These are phyloP conservation scores for Amylostereum chailletii DNA, from an alignment of 1,284 basidiomycete species.

Conservation along the genomic window DNA sequence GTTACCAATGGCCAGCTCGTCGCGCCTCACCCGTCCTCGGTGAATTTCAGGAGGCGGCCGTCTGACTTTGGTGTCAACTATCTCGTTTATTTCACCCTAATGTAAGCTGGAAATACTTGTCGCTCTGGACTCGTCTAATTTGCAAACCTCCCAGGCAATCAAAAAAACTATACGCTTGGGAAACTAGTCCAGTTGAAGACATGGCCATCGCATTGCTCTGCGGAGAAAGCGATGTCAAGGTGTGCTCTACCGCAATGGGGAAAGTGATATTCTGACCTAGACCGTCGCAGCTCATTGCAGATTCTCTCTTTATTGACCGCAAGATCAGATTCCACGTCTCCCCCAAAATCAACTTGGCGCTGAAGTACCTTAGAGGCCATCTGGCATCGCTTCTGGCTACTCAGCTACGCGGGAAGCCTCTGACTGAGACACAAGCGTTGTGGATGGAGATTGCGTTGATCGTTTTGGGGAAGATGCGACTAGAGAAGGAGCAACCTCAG, in stretches of 20 bases:
- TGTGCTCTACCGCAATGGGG: constrained; percentile 20
- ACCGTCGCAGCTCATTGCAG: constrained; percentile 52
- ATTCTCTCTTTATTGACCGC: constrained; percentile 74
- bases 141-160: constrained; percentile 59
- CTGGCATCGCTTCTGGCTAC: constrained; percentile 56
- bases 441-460: constrained; percentile 71
- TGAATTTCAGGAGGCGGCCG: constrained; percentile 72
- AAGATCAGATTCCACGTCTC: constrained; percentile 72
- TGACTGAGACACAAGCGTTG: constrained; percentile 48
- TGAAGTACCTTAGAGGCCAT: constrained; percentile 73
- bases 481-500: constrained; percentile 13
- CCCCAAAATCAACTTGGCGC: constrained; percentile 70
- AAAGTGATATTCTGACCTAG: constrained; percentile 2
- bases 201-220: constrained; percentile 79
- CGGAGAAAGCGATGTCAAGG: constrained; percentile 90
- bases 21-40: constrained; percentile 87
- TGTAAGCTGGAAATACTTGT: constrained; percentile 37
- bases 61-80: constrained; percentile 70
- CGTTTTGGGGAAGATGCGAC: constrained; percentile 39
- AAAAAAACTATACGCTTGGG: constrained; percentile 94
- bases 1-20: constrained; percentile 82
- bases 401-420: constrained; percentile 53
- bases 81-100: constrained; percentile 84
- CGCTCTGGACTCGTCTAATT: constrained; percentile 11
- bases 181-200: constrained; percentile 87